A percentile compares a stretch with the other conserved stretches of the same genome.
Conservation (phyloP, 352 stramenopile species). For the Aphanomyces cochlioides region DNA sequence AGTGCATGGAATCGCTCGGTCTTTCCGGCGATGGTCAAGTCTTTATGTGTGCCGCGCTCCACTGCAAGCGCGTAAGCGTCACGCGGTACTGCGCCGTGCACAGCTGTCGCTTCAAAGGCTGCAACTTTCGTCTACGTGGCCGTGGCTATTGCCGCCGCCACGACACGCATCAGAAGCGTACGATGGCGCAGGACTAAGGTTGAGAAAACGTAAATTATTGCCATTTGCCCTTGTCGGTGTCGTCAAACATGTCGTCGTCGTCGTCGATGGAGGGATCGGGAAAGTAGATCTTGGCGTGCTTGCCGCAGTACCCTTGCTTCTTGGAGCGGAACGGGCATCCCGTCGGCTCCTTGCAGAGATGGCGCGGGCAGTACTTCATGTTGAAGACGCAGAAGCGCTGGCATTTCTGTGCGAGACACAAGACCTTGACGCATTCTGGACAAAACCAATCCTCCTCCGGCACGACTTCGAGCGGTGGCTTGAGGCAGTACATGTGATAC, state of each 20-base stretch:
- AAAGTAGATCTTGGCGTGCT: constrained; percentile 21
- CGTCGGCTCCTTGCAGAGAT: constrained; percentile 19
- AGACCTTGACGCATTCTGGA: constrained; percentile 35
- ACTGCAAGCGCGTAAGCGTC: constrained; percentile 24
- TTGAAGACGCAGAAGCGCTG: constrained; percentile 25
- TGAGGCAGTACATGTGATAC: constrained; percentile 62
- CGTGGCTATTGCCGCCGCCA: constrained; percentile 29
- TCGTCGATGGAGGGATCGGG: constrained; percentile 2
- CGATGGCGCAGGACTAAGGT: not conserved
- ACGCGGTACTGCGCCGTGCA: constrained; percentile 26
- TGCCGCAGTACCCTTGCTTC: constrained; percentile 28
- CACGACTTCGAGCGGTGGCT: constrained; percentile 43
- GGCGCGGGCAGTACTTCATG: constrained; percentile 20
- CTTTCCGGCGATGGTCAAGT: constrained; percentile 16
- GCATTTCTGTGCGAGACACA: constrained; percentile 21
- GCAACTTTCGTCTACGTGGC: constrained; percentile 26
- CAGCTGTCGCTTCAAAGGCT: constrained; percentile 29
- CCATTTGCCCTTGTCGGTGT: constrained; percentile 15
- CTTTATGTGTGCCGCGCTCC: constrained; percentile 18
- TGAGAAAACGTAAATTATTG: not conserved
- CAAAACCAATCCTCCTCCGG: constrained; percentile 60
- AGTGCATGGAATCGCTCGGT: constrained; percentile 14
- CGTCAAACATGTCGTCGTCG: constrained; percentile 5
- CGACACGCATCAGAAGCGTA: constrained; percentile 28
- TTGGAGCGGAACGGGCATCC: constrained; percentile 21